Conservation (phyloP, 768 basidiomycete species). For the Russula virescens region DNA sequence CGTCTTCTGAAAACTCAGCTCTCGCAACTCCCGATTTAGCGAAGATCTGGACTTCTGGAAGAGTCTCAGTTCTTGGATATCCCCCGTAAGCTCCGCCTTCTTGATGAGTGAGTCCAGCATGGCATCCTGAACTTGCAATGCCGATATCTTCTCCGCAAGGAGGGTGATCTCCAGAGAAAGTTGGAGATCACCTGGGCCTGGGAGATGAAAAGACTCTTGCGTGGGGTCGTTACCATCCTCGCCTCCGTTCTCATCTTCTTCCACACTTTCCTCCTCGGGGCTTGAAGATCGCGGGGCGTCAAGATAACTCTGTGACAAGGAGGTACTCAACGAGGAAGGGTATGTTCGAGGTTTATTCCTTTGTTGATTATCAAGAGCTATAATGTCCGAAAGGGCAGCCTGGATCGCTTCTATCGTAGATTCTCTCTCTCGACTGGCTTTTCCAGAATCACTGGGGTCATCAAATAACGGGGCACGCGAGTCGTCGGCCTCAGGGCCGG, state of each 20-base stretch:
- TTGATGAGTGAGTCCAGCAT: slow-evolving; percentile 86
- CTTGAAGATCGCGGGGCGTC: not conserved
- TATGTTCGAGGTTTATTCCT: slow-evolving; percentile 20
- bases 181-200: slow-evolving; percentile 86
- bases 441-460: slow-evolving; percentile 60
- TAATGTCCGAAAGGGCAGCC: slow-evolving; percentile 93
- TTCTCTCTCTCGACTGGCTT: slow-evolving; percentile 58
- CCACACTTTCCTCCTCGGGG: slow-evolving; percentile 32
- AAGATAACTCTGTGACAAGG: slow-evolving; percentile 4
- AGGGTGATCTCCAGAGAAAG: slow-evolving; percentile 82
- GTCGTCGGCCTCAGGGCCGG: slow-evolving; percentile 46
- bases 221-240: slow-evolving; percentile 39
- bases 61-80: slow-evolving; percentile 76
- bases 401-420: slow-evolving; percentile 94
- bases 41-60: slow-evolving; percentile 77
- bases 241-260: slow-evolving; percentile 36
- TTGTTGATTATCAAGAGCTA: slow-evolving; percentile 68
- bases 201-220: slow-evolving; percentile 59
- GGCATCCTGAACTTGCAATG: slow-evolving; percentile 71
- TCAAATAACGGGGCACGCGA: slow-evolving; percentile 73
- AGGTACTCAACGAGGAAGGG: slow-evolving; percentile 3
- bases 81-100: slow-evolving; percentile 92
- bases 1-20: slow-evolving; percentile 80
- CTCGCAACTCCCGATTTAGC: slow-evolving; percentile 75
- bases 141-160: slow-evolving; percentile 66